Base-by-base conservation (phyloP, 1,284 basidiomycete genomes). In the Ustilago vetiveriae region DNA sequence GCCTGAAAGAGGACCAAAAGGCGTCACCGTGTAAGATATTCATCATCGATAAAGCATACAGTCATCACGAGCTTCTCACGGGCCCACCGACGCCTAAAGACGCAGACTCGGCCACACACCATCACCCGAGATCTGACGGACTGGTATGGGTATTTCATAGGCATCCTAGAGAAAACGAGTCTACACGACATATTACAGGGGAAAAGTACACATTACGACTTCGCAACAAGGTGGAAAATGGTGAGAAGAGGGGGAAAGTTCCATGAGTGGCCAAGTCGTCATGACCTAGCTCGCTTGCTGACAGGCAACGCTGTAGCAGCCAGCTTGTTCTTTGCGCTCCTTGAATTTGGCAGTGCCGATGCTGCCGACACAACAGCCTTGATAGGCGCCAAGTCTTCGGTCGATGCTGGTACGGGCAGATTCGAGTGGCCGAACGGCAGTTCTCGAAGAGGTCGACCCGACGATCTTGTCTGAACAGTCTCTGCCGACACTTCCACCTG, bases 271-370 rank as follows among this genome's bases (percentile, higher is more conserved):
- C 22, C 17, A 24, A 14, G 4, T 22, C n/a, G 2, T 42, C 29
- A 67, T 21, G 57, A 71, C 23, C 63, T 48, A 13, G 57, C 68
- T 16, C 68, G 52, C 30, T 59, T 71, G 49, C 58, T 62, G 6
- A 54, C 42, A 4, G 64, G 64, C 22, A 72, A 22, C 8, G 58
- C 55, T 2, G 54, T 50, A 10, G 65, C 46, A 9, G 50, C 9
- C 26, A 63, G 54, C 41, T 68, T 68, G 50, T 68, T 68, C 26
- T 68, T 68, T 10, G 57, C 53, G 33, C 50, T 53, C 24, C 59
- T 42, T 4, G 44, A 35, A 23, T 54, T 63, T 16, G 56, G 43
- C 26, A 52, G 11, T 2, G 39, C 52, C 13, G 57, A 47, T 19
- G 40, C 45, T 42, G 40, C 45, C 36, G 43, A 13, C 6, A 38